phyloP scores from a whole-genome alignment of 345 rosid species.

The Kernera saxatilis region DNA sequence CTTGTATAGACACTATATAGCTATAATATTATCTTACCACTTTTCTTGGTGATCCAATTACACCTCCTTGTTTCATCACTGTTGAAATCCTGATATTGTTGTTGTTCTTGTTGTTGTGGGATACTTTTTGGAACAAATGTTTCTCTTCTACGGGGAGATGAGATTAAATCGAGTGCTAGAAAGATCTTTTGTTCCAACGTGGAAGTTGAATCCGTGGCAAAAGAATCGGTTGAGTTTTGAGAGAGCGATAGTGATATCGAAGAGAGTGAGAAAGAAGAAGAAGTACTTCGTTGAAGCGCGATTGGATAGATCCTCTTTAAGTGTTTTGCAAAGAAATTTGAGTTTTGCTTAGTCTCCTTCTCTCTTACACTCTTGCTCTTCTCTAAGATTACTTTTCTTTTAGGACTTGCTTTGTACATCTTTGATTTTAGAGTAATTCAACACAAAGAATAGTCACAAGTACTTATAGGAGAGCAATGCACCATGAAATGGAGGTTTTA shows the following conservation, averaged over 20 bases:
- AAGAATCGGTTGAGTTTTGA: conserved; percentile 79
- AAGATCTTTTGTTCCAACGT: conserved; percentile 42
- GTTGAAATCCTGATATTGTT: conserved; percentile 29
- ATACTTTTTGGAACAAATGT: conserved; percentile 27
- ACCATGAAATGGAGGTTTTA: neutral
- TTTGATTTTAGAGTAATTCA: conserved; percentile 12
- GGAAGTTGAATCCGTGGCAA: conserved; percentile 44
- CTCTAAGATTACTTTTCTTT: conserved; percentile 12
- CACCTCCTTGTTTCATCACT: conserved; percentile 69
- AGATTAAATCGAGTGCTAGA: conserved; percentile 61
- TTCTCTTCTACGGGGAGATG: conserved; percentile 42
- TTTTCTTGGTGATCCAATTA: conserved; percentile 86
- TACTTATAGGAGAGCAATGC: conserved; percentile 23
- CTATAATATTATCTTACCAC: conserved; percentile 47
- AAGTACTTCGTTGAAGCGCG: conserved; percentile 61
- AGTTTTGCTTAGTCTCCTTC: conserved; percentile 27
- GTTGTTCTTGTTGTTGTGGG: conserved; percentile 33
- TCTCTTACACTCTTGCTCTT: conserved; percentile 28
- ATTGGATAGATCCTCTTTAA: conserved; percentile 81
- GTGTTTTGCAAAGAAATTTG: conserved; percentile 53
- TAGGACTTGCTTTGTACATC: conserved; percentile 31
- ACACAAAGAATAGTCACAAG: neutral
- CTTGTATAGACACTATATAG: neutral
- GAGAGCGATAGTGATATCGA: conserved; percentile 79
- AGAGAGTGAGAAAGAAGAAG: conserved; percentile 74